These are phyloP conservation scores for Russula brevipes DNA, from an alignment of 768 basidiomycete genomes.

Conservation along the genomic window DNA sequence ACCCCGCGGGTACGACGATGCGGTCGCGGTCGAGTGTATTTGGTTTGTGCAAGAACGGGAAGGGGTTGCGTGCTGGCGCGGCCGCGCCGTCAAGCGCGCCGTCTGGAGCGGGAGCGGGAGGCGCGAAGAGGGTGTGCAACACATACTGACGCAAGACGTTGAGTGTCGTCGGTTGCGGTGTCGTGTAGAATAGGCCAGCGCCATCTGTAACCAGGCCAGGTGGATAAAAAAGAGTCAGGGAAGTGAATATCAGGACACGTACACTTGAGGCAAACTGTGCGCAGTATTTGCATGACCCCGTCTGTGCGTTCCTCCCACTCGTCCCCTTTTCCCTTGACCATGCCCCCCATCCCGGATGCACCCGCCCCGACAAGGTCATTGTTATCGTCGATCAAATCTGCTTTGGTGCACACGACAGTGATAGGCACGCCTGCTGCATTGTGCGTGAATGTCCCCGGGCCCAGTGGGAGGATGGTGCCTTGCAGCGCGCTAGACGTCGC, in stretches of 20 bases:
- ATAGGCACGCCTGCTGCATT: constrained; percentile 85
- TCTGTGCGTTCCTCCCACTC: constrained; percentile 97
- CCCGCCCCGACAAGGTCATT: constrained; percentile 65
- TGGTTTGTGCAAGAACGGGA: constrained; percentile 81
- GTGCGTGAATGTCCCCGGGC: constrained; percentile 79
- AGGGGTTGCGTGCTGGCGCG: constrained; percentile 64
- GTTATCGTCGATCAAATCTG: constrained; percentile 85
- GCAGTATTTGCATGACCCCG: constrained; percentile 89
- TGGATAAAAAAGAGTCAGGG: constrained; percentile 3
- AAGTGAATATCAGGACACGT: constrained; percentile 32
- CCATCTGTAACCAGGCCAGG: constrained; percentile 56
- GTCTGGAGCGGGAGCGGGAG: constrained; percentile 53
- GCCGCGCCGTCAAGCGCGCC: constrained; percentile 33
- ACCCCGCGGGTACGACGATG: constrained; percentile 89
- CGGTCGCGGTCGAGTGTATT: constrained; percentile 92
- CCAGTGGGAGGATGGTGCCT: constrained; percentile 73
- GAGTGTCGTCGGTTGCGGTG: constrained; percentile 70
- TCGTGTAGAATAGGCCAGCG: constrained; percentile 87
- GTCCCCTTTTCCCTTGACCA: constrained; percentile 87
- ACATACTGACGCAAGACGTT: constrained; percentile 76
- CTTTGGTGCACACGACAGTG: constrained; percentile 86
- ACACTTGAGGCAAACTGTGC: constrained; percentile 92
- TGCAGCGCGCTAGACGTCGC: constrained; percentile 54
- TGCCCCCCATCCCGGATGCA: constrained; percentile 77
- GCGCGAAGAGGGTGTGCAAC: constrained; percentile 73